phyloP scores from a whole-genome alignment of 805 yeast species.

The Saccharomyces cerevisiae region DNA sequence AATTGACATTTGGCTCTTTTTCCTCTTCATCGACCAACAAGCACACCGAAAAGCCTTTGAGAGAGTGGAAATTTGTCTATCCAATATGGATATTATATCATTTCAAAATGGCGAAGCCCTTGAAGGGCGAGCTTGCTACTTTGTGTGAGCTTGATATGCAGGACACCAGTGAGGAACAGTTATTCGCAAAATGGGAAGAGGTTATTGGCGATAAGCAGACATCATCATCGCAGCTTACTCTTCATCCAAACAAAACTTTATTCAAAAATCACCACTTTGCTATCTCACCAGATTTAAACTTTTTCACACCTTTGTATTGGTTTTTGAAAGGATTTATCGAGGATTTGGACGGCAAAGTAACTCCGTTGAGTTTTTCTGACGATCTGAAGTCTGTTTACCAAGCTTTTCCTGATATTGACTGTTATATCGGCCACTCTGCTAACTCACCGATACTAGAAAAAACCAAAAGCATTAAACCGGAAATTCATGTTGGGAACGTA shows the following conservation, averaged over 20 bases:
- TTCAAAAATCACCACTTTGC: constrained; percentile 41
- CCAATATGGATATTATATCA: constrained; percentile 80
- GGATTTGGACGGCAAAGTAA: constrained; percentile 47
- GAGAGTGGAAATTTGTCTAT: constrained; percentile 41
- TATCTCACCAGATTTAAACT: constrained; percentile 46
- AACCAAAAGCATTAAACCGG: neutral
- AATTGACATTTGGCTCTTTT: neutral
- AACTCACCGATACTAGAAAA: constrained; percentile 25
- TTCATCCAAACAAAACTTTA: constrained; percentile 17
- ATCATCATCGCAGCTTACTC: neutral
- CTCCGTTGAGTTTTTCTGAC: neutral
- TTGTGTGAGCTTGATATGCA: constrained; percentile 1
- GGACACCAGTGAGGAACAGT: neutral
- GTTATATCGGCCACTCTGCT: constrained; percentile 56
- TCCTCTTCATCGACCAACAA: neutral
- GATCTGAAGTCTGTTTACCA: constrained; percentile 9
- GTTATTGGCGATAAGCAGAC: constrained; percentile 6
- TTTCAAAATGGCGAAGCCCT: constrained; percentile 36
- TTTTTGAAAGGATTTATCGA: constrained; percentile 40
- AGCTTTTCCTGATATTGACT: constrained; percentile 25
- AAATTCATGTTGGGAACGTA: constrained; percentile 50
- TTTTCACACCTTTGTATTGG: constrained; percentile 37
- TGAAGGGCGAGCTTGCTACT: constrained; percentile 7
- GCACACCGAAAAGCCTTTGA: neutral
- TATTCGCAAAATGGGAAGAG: constrained; percentile 8